These are phyloP conservation scores for Globisporangium irregulare DNA, from an alignment of 352 stramenopile species.

Conservation along the genomic window DNA sequence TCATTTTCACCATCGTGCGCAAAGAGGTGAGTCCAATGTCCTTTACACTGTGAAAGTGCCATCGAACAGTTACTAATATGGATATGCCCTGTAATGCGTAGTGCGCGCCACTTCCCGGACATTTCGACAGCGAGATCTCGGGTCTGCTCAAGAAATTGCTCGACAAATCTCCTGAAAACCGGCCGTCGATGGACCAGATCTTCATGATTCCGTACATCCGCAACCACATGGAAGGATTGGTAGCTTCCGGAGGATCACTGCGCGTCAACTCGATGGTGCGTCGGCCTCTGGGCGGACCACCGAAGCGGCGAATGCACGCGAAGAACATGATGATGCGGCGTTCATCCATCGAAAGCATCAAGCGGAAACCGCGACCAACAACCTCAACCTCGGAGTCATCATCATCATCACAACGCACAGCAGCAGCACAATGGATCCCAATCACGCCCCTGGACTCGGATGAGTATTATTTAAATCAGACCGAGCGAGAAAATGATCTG, in stretches of 20 bases:
- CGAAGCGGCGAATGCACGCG: slow-evolving; percentile 38
- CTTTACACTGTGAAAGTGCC: background rate
- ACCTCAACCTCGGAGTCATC: background rate
- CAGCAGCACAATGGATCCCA: slow-evolving; percentile 41
- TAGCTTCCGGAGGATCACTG: slow-evolving; percentile 56
- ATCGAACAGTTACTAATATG: too few species aligned
- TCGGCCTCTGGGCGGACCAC: slow-evolving; percentile 27
- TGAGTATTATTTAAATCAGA: slow-evolving; percentile 22
- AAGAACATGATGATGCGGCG: slow-evolving; percentile 42
- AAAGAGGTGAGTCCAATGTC: slow-evolving; percentile 44
- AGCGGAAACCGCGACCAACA: slow-evolving; percentile 12
- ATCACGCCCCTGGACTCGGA: slow-evolving; percentile 36
- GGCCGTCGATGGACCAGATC: slow-evolving; percentile 75
- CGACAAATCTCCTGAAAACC: slow-evolving; percentile 57
- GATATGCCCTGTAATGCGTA: slow-evolving; percentile 6
- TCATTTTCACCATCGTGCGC: slow-evolving; percentile 85
- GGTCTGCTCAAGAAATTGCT: slow-evolving; percentile 52
- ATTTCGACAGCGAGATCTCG: slow-evolving; percentile 60
- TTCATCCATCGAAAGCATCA: slow-evolving; percentile 34
- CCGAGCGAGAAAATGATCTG: slow-evolving; percentile 35
- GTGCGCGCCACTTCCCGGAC: slow-evolving; percentile 49
- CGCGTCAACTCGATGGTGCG: slow-evolving; percentile 35
- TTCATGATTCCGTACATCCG: slow-evolving; percentile 71
- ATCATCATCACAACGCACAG: slow-evolving; percentile 3
- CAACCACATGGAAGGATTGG: slow-evolving; percentile 69